These are phyloP conservation scores for Fusarium udum DNA, from an alignment of 2,329 filamentous ascomycete species.

Conservation along the genomic window DNA sequence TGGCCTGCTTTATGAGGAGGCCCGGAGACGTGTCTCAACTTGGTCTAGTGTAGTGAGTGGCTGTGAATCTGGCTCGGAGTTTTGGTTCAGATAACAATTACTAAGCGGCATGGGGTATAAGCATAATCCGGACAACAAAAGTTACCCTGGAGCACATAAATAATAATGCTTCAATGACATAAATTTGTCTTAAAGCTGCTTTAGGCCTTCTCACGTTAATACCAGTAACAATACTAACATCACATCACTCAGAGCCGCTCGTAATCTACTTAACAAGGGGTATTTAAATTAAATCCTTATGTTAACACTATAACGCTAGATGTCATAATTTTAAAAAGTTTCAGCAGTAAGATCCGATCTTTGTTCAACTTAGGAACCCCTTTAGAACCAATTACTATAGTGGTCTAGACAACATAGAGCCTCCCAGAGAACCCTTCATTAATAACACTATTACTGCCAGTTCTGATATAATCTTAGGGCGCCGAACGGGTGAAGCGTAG, in stretches of 20 bases:
- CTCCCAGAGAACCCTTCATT: too few relatives aligned
- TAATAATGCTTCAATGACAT: not conserved
- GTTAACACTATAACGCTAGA: not conserved
- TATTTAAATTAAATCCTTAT: too few relatives aligned
- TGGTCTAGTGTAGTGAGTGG: not conserved
- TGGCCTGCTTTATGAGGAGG: not conserved
- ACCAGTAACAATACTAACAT: not conserved
- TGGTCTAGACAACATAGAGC: too few relatives aligned
- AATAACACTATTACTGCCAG: too few relatives aligned
- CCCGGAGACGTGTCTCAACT: not conserved
- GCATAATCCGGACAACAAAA: not conserved
- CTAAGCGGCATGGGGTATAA: not conserved
- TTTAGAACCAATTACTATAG: too few relatives aligned
- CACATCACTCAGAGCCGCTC: not conserved
- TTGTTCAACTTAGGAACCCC: too few relatives aligned
- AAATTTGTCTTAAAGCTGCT: not conserved
- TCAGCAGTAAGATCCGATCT: too few relatives aligned
- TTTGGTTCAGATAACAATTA: not conserved
- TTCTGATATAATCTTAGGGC: too few relatives aligned
- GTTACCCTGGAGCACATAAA: not conserved
- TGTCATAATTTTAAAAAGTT: too few relatives aligned
- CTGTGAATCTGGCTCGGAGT: not conserved
- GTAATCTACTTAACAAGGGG: too few relatives aligned
- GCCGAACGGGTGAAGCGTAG: too few relatives aligned
- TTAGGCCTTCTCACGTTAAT: not conserved